Percentiles rank a stretch among this genome's conserved stretches.
phyloP scores from a whole-genome alignment of 139 green algal genomes.

The Spirogloea muscicola region DNA sequence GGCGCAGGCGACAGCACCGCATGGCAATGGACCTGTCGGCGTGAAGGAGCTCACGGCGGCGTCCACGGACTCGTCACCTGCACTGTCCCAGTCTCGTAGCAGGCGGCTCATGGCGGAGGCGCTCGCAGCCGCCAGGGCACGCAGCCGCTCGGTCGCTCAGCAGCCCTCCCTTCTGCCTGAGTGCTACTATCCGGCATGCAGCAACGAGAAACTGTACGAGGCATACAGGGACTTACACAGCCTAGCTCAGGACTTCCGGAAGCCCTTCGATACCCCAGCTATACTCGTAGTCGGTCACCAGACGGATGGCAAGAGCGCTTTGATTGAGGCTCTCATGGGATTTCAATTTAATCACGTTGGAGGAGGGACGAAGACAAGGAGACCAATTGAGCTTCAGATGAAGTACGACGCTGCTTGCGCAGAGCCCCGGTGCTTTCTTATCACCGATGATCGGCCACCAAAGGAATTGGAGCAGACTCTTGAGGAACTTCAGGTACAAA shows the following conservation, averaged over 20 bases:
- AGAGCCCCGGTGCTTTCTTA: constrained; percentile 76
- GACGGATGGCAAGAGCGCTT: constrained; percentile 89
- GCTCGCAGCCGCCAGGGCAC: no score
- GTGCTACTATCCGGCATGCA: no score
- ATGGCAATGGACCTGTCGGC: no score
- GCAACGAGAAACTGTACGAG: constrained; percentile 89
- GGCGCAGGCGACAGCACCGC: no score
- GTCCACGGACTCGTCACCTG: no score
- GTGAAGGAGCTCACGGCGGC: no score
- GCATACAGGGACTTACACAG: constrained; percentile 88
- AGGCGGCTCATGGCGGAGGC: no score
- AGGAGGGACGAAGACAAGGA: constrained; percentile 90
- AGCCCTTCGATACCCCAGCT: constrained; percentile 90
- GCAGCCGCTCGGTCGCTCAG: no score
- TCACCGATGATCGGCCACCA: constrained; percentile 65
- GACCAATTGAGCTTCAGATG: constrained; percentile 95
- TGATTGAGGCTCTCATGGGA: constrained; percentile 94
- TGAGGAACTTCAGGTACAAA: constrained; percentile 86
- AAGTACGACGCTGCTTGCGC: constrained; percentile 82
- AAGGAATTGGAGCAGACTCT: constrained; percentile 73
- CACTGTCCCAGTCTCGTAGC: no score
- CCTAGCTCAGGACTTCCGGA: constrained; percentile 87
- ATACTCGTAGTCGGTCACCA: constrained; percentile 94
- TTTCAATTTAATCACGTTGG: constrained; percentile 98
- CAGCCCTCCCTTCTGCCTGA: not conserved